Percentiles rank a stretch among this genome's conserved stretches.
phyloP scores from a whole-genome alignment of 2,329 filamentous ascomycete species.

The Aspergillus candidus region DNA sequence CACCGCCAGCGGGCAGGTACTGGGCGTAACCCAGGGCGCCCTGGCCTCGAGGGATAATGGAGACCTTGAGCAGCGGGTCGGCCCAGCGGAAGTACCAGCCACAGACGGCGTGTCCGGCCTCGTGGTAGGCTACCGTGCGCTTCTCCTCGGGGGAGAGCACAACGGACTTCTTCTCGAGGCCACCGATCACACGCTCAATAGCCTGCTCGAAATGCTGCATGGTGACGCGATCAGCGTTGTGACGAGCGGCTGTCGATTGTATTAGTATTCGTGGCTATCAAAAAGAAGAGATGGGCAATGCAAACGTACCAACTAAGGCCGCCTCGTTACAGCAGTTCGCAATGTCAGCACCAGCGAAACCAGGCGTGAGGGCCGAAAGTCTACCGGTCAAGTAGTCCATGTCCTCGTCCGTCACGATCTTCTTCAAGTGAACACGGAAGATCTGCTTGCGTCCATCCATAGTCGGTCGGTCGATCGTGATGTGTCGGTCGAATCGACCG shows the following conservation, averaged over 20 bases:
- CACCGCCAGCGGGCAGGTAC: slow-evolving; percentile 76
- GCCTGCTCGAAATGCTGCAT: slow-evolving; percentile 95
- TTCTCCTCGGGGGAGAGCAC: slow-evolving; percentile 93
- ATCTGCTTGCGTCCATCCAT: slow-evolving; percentile 97
- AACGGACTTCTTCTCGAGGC: slow-evolving; percentile 93
- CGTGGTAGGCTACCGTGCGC: slow-evolving; percentile 93
- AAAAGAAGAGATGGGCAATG: slow-evolving; percentile 8
- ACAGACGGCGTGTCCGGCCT: slow-evolving; percentile 96
- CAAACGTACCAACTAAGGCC: slow-evolving; percentile 75
- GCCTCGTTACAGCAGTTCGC: slow-evolving; percentile 98
- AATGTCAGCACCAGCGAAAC: slow-evolving; percentile 96
- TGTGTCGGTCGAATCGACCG: slow-evolving; percentile 94
- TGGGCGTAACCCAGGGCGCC: slow-evolving; percentile 94
- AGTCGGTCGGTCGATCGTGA: slow-evolving; percentile 87
- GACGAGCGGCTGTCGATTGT: slow-evolving; percentile 63
- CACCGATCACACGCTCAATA: slow-evolving; percentile 94
- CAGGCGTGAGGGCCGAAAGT: slow-evolving; percentile 85
- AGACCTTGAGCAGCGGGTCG: slow-evolving; percentile 96
- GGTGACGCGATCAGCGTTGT: slow-evolving; percentile 69
- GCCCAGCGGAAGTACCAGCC: slow-evolving; percentile 96
- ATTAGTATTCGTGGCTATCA: slow-evolving; percentile 36
- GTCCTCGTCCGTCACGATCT: slow-evolving; percentile 90
- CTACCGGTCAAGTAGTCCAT: slow-evolving; percentile 81
- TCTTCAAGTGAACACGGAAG: slow-evolving; percentile 87
- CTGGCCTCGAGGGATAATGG: slow-evolving; percentile 93